Evolutionary conservation across 2,329 filamentous ascomycete genomes (phyloP).

Genomic region (Thermothelomyces thermophilus): DNA sequence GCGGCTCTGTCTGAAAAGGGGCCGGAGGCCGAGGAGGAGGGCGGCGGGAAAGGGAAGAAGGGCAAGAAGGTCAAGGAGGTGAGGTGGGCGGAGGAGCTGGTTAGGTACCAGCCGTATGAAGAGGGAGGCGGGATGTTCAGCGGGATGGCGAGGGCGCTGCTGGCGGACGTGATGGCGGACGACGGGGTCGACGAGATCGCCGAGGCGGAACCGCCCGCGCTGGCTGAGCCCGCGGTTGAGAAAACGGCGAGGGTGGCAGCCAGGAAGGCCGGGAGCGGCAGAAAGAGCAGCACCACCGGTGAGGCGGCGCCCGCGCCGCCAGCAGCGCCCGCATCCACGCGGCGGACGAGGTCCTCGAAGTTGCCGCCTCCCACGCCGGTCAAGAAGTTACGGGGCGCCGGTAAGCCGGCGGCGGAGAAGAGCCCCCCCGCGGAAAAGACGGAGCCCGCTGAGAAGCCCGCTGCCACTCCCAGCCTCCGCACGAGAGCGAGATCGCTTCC

Average conservation of each 20-base stretch:
- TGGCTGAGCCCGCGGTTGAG: constrained; percentile 7
- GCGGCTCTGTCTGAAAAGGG: background rate
- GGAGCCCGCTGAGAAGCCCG: background rate
- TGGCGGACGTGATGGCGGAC: constrained; percentile 9
- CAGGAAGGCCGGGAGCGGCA: background rate
- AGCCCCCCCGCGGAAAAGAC: background rate
- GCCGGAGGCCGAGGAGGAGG: background rate
- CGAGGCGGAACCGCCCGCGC: constrained; percentile 8
- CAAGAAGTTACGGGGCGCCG: constrained; percentile 12
- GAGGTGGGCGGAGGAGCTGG: constrained; percentile 31
- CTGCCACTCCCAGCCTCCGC: background rate
- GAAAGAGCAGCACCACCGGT: background rate
- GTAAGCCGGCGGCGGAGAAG: background rate
- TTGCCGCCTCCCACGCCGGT: constrained; percentile 23
- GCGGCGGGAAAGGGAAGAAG: constrained; percentile 1
- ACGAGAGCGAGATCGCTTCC: constrained; percentile 3
- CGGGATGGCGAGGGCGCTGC: constrained; percentile 14
- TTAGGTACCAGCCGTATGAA: constrained; percentile 25
- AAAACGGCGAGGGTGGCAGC: constrained; percentile 13
- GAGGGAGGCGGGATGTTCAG: constrained; percentile 9
- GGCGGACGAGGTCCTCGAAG: constrained; percentile 22
- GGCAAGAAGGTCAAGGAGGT: constrained; percentile 26
- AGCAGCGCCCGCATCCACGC: constrained; percentile 1
- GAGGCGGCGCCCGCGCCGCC: background rate
- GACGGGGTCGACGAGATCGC: constrained; percentile 14